phyloP scores from a whole-genome alignment of 1,139 yeast species.

The Hyphopichia fennica region DNA sequence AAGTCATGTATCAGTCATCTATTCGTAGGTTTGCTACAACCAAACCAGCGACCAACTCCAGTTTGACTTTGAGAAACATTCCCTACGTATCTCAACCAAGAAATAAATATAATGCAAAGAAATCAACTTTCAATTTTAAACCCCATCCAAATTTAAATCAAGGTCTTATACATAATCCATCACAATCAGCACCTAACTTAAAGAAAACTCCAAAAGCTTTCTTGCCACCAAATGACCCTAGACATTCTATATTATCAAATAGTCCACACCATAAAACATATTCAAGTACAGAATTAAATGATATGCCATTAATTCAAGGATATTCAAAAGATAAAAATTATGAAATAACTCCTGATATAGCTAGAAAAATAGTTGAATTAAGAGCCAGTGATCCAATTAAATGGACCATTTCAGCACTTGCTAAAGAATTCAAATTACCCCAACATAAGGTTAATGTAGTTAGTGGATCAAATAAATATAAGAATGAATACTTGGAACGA shows the following conservation, averaged over 20 bases:
- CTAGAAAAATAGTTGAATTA: constrained; percentile 59
- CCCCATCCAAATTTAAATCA: constrained; percentile 38
- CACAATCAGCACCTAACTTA: constrained; percentile 29
- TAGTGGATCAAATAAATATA: constrained; percentile 16
- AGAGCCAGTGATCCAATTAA: constrained; percentile 61
- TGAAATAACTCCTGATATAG: constrained; percentile 60
- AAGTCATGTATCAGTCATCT: constrained; percentile 12
- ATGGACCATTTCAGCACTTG: constrained; percentile 70
- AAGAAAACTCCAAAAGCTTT: constrained; percentile 68
- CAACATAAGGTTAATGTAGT: constrained; percentile 28
- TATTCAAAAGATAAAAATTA: constrained; percentile 48
- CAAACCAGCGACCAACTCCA: neutral
- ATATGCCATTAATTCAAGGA: constrained; percentile 54
- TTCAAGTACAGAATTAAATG: constrained; percentile 42
- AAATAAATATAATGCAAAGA: constrained; percentile 37
- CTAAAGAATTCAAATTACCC: constrained; percentile 54
- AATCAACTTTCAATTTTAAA: constrained; percentile 46
- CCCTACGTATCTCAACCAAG: constrained; percentile 38
- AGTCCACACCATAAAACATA: constrained; percentile 16
- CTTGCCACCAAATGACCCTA: constrained; percentile 63
- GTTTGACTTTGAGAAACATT: constrained; percentile 11
- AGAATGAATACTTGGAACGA: constrained; percentile 12
- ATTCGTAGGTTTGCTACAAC: constrained; percentile 14
- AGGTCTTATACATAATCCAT: constrained; percentile 38
- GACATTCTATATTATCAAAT: constrained; percentile 38